Conservation (phyloP, 441 rosid genomes). For the Capsella rubella region DNA sequence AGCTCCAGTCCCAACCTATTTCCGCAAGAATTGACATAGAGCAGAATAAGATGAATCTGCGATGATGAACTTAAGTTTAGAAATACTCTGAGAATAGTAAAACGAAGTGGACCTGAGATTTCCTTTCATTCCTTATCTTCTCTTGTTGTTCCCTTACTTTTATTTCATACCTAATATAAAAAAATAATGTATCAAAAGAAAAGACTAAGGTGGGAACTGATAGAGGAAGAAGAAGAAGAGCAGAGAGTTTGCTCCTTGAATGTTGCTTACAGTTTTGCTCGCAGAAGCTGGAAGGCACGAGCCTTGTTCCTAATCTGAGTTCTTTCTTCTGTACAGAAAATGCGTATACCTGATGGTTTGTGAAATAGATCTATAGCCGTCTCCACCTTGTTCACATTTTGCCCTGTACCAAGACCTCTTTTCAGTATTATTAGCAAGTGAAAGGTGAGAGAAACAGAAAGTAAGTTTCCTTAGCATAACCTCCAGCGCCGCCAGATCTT, state of each 20-base stretch:
- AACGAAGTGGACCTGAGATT: slow-evolving; percentile 60
- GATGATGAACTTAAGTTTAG: slow-evolving; percentile 3
- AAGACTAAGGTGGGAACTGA: slow-evolving; percentile 1
- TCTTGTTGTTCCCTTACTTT: slow-evolving; percentile 94
- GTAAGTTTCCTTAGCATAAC: slow-evolving; percentile 42
- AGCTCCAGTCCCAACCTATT: slow-evolving; percentile 93
- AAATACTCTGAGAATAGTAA: neutral
- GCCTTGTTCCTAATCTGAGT: slow-evolving; percentile 76
- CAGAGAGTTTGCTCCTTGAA: slow-evolving; percentile 3
- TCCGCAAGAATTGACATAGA: slow-evolving; percentile 26
- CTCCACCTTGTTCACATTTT: slow-evolving; percentile 98
- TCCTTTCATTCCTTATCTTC: slow-evolving; percentile 71
- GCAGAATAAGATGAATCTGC: slow-evolving; percentile 21
- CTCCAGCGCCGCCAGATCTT: slow-evolving; percentile 99
- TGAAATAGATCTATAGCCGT: slow-evolving; percentile 93
- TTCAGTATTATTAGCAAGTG: slow-evolving; percentile 22
- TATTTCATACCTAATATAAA: slow-evolving; percentile 76
- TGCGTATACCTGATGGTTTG: slow-evolving; percentile 93
- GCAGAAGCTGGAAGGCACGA: slow-evolving; percentile 88
- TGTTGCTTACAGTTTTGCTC: slow-evolving; percentile 83
- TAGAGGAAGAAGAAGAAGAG: slow-evolving; percentile 32
- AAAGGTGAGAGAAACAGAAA: slow-evolving; percentile 15
- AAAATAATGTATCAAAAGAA: slow-evolving; percentile 37
- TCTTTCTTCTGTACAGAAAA: slow-evolving; percentile 95
- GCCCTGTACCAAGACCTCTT: slow-evolving; percentile 62